Base-by-base conservation (phyloP, 2,329 filamentous ascomycete genomes). In the Fusarium nanum region DNA sequence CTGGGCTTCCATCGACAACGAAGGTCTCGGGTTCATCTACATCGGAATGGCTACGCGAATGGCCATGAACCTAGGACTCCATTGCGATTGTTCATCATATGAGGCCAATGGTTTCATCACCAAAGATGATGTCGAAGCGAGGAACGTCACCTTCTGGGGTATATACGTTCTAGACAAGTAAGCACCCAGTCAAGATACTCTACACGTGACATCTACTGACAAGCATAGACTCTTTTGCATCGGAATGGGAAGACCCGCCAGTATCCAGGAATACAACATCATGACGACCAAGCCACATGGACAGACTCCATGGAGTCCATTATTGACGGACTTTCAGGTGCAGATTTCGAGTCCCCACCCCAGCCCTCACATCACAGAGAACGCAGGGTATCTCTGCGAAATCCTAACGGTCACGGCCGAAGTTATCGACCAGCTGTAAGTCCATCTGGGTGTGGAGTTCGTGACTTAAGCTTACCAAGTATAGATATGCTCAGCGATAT, bases 261-360 rank as follows among this genome's bases (percentile, higher is more conserved):
- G 58, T 50, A 61, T 61, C 3, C 58, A 61, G 11, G 55, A 61
- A 23, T 59, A 59, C 25, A 60, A 61, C 14, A 61, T 61, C 7
- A 61, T 56, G 9, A 61, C 58, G 0, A 59, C 54, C 0, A 61
- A 50, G 13, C 58, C 58, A 1, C 58, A 60, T 23, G 44, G 58
- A 10, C 22, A 23, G 0, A 22, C 41, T 0, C 27, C 30, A 3
- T 37, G 44, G 16, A 61, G 58, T 9, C 58, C 58, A 0, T 23
- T 60, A 1, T 20, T 61, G 9, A 30, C 58, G 2, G 34, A 61
- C n/a, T 11, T 23, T 2, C 54, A 61, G n/a, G 10, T 50, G 7
- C 13, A 42, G 18, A 59, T 61, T 10, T 60, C 58, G 0, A 48
- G 22, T 10, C 58, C 58, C 2, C 57, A 18, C 7, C 9, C 34